Conservation (phyloP, 2,329 filamentous ascomycete genomes). For the Botryotinia globosa region DNA sequence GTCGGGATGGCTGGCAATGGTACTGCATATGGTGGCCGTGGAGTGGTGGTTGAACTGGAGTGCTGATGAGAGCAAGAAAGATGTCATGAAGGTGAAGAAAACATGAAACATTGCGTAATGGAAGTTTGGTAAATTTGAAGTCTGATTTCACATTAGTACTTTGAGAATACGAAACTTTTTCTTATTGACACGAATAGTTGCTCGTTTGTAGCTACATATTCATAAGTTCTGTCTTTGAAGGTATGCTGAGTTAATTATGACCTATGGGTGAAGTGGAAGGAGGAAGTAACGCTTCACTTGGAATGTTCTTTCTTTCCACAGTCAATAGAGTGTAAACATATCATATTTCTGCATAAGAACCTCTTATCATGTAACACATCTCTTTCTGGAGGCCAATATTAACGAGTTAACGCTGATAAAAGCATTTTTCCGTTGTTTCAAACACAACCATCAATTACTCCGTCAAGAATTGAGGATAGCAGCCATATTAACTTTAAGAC, state of each 20-base stretch:
- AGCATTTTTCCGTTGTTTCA: not conserved
- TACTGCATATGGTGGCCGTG: not conserved
- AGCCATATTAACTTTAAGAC: not conserved
- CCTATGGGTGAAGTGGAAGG: not conserved
- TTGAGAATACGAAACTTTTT: no score
- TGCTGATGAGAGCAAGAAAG: not conserved
- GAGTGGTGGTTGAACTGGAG: slow-evolving; percentile 5
- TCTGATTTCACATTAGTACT: not conserved
- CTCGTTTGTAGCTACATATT: not conserved
- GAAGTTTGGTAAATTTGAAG: not conserved
- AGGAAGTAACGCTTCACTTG: not conserved
- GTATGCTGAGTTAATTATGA: not conserved
- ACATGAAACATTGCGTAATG: not conserved
- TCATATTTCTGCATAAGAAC: not conserved
- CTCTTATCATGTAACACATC: not conserved
- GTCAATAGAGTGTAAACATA: not conserved
- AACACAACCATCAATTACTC: not conserved
- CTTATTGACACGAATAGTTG: not conserved
- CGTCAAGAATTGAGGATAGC: not conserved
- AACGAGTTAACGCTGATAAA: not conserved
- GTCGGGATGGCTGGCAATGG: not conserved
- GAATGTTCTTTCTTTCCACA: not conserved
- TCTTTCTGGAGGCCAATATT: not conserved
- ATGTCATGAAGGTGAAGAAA: not conserved
- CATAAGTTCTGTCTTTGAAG: not conserved